A percentile compares a stretch with the other conserved stretches of the same genome.
Evolutionary conservation across 306 rosid species (phyloP).

Genomic region (Gastrolobium villosum): DNA sequence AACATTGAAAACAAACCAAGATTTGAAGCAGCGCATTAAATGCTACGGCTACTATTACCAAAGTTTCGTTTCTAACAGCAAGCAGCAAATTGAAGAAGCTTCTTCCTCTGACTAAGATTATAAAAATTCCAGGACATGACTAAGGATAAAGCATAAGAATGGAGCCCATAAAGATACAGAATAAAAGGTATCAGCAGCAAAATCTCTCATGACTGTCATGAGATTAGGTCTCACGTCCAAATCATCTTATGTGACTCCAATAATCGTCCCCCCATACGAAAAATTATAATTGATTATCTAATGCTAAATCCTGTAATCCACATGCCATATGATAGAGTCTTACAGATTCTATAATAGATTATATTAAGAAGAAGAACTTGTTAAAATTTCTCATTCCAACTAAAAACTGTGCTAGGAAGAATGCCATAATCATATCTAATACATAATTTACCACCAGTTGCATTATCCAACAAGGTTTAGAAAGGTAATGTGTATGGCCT

Average conservation of each 20-base stretch:
- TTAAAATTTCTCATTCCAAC: conserved; percentile 1
- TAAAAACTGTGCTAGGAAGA: not conserved
- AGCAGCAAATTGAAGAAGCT: not conserved
- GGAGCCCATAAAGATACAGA: conserved; percentile 25
- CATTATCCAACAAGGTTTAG: not conserved
- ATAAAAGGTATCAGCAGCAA: not conserved
- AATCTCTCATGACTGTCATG: not conserved
- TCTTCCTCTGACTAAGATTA: not conserved
- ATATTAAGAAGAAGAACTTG: not conserved
- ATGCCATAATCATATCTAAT: conserved; percentile 3
- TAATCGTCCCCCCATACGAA: not conserved
- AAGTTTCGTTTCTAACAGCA: conserved; percentile 26
- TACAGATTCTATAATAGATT: not conserved
- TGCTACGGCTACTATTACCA: conserved; percentile 5
- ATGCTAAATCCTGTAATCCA: conserved; percentile 21
- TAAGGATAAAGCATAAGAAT: not conserved
- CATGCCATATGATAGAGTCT: conserved; percentile 5
- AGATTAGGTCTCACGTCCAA: not conserved
- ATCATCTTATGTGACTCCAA: not conserved
- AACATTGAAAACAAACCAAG: conserved; percentile 25
- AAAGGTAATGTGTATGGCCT: not conserved
- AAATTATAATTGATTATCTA: not conserved
- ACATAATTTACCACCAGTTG: not conserved
- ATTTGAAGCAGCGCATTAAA: conserved; percentile 1
- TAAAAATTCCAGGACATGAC: not conserved